phyloP scores from a whole-genome alignment of 768 basidiomycete genomes.

The Suillus hirtellus region DNA sequence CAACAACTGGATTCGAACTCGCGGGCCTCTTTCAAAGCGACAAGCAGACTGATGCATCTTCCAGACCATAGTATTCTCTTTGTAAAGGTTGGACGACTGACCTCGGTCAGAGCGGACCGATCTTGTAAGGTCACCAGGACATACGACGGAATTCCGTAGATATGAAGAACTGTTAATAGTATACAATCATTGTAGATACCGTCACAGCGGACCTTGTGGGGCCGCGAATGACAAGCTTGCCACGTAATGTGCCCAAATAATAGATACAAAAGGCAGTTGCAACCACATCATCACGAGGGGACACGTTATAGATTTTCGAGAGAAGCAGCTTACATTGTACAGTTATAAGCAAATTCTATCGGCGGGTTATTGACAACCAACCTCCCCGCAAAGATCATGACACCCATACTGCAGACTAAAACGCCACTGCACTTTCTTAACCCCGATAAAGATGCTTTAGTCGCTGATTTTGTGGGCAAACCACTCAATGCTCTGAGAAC shows the following conservation, averaged over 20 bases:
- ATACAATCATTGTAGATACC: not conserved
- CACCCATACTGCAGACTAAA: conserved; percentile 40
- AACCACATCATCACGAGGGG: not conserved
- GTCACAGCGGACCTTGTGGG: not conserved
- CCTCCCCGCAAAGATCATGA: conserved; percentile 20
- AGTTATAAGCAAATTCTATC: not conserved
- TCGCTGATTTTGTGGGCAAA: conserved; percentile 58
- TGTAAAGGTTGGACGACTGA: not conserved
- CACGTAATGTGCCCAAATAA: not conserved
- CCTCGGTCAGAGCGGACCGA: conserved; percentile 12
- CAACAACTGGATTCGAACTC: not conserved
- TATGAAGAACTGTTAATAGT: not conserved
- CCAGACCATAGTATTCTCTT: not conserved
- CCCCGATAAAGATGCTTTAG: conserved; percentile 51
- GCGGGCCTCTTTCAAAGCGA: not conserved
- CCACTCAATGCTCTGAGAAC: conserved; percentile 61
- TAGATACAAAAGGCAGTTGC: not conserved
- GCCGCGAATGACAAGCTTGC: not conserved
- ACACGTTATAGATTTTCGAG: not conserved
- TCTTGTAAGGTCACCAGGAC: conserved; percentile 10
- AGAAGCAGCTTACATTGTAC: not conserved
- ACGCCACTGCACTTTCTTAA: conserved; percentile 44
- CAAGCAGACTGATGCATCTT: no score
- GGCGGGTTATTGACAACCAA: not conserved
- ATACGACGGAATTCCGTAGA: conserved; percentile 10